These are phyloP conservation scores for Teratosphaeriaceae sp. DNA, from an alignment of 2,329 filamentous ascomycete genomes.

Conservation along the genomic window DNA sequence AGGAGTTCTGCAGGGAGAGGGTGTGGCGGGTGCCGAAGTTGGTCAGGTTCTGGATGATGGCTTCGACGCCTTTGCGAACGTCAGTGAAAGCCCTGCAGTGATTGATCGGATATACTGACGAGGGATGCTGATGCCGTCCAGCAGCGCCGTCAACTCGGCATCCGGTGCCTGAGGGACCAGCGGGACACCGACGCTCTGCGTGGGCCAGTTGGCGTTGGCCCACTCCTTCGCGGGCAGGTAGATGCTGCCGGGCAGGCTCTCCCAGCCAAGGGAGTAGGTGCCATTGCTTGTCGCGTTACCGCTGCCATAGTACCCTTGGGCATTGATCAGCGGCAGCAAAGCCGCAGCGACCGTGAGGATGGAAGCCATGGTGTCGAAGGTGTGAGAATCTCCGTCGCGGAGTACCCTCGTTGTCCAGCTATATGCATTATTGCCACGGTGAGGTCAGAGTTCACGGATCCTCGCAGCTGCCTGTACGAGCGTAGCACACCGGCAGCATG, in stretches of 20 bases:
- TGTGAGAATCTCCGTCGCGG: no score
- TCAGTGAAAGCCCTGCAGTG: no score
- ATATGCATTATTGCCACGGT: neutral
- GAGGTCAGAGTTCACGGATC: neutral
- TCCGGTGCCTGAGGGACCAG: constrained; percentile 37
- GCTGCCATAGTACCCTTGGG: constrained; percentile 1
- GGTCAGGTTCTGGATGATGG: constrained; percentile 47
- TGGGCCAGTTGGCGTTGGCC: constrained; percentile 34
- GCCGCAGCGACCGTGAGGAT: neutral
- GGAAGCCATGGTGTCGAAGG: constrained; percentile 2
- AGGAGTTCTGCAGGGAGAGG: constrained; percentile 46
- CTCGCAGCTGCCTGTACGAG: constrained; percentile 1
- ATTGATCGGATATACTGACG: constrained; percentile 21
- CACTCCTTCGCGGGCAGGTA: constrained; percentile 17
- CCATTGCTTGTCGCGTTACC: neutral
- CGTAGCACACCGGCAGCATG: constrained; percentile 1
- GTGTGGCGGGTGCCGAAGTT: constrained; percentile 54
- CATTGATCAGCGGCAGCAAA: neutral
- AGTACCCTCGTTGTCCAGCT: no score
- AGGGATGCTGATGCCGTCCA: constrained; percentile 34
- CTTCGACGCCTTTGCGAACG: constrained; percentile 32
- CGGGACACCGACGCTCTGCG: constrained; percentile 30
- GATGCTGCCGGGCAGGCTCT: constrained; percentile 20
- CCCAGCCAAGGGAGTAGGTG: constrained; percentile 11
- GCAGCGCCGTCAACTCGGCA: constrained; percentile 33